Evolutionary conservation across 805 yeast genomes (phyloP), one percentile per base, ranked within the genome.

Genomic region (Cyberlindnera galapagoensis): DNA sequence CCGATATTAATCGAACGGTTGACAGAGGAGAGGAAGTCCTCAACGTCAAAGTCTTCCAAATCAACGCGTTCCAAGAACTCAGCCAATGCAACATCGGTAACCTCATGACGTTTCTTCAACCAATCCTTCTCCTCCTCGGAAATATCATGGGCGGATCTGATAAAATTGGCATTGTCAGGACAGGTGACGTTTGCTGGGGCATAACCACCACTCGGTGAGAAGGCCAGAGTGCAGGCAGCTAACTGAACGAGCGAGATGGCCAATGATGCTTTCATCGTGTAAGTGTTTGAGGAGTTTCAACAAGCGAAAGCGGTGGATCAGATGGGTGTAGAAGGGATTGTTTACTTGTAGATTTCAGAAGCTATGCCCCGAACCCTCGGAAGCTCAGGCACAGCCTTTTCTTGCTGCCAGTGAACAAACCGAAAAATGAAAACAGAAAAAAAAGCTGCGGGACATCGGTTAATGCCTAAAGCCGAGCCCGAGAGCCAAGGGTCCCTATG

Each of bases 161-260:
- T 56, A 13, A 40, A 33, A 25, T 21, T 23, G 14, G 26, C 24
- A 19, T 31, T 31, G 6, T 51, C 22, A 0, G 81, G 82, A 54
- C 85, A 78, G 3, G 62, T 56, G 6, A 76, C 70, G 10, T 57
- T 54, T 1, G 73, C 79, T 1, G 87, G 87, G 1, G 79, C 80
- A 42, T 79, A 79, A 1, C 71, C 60, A 35, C 70, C 65, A 0
- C 74, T 65, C 2, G 79, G 79, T 4, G 76, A 69, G 77, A 74
- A 74, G 1, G 63, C 63, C 2, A 18, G 11, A 7, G 29, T 34
- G 19, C 17, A 16, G 2, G 28, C 11, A 10, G 31, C 34, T 24
- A 38, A 13, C 7, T 27, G 18, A 9, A 28, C 25, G 8, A 37
- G 25, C 23, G 23, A 21, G 8, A 13, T 21, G 12, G n/a, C n/a